Conservation (phyloP, 1,284 basidiomycete genomes). For the Wolfiporia cocos region DNA sequence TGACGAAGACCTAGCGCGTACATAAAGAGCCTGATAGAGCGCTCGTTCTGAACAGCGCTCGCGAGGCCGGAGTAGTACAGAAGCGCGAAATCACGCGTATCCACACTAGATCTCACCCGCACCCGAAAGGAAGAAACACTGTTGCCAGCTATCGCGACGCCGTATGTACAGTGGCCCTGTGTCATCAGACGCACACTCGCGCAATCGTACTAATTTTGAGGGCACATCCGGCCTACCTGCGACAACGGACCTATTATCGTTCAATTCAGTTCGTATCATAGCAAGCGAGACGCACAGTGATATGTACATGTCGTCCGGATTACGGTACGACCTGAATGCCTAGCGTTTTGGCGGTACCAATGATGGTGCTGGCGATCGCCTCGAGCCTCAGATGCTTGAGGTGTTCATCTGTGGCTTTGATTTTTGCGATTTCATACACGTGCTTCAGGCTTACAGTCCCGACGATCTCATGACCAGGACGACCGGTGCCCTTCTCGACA, state of each 20-base stretch:
- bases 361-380: constrained; percentile 80
- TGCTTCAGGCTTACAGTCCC: constrained; percentile 94
- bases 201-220: not conserved
- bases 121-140: not conserved
- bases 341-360: constrained; percentile 81
- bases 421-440: constrained; percentile 98
- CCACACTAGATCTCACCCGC: not conserved
- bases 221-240: not conserved
- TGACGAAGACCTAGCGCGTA: constrained; percentile 19
- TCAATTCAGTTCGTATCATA: constrained; percentile 7
- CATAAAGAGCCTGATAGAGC: constrained; percentile 7
- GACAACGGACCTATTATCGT: not conserved
- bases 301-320: constrained; percentile 26
- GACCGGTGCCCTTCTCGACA: constrained; percentile 85
- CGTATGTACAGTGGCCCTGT: constrained; percentile 3
- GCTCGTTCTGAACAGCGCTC: constrained; percentile 3
- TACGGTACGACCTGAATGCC: constrained; percentile 87
- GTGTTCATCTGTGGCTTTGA: constrained; percentile 89
- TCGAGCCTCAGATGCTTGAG: constrained; percentile 81
- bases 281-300: constrained; percentile 18
- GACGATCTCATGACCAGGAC: constrained; percentile 68
- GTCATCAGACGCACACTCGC: too few relatives aligned
- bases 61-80: constrained; percentile 2
- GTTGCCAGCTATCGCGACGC: not conserved
- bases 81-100: not conserved